Percentiles rank a stretch among this genome's conserved stretches.
Conservation (phyloP, 2,329 filamentous ascomycete species). For the Calonectria crousiana region DNA sequence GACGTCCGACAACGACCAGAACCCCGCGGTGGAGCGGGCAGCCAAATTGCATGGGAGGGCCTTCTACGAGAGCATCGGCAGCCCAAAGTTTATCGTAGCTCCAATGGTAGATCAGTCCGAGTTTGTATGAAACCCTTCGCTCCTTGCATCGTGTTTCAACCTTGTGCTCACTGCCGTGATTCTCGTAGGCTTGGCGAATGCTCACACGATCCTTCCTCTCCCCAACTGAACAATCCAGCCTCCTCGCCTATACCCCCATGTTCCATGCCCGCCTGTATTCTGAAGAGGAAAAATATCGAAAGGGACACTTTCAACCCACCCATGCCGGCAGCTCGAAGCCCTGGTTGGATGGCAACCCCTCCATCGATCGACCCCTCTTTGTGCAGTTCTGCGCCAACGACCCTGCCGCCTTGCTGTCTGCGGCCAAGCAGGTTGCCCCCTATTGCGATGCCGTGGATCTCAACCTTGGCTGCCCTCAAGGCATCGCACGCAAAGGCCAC, state of each 20-base stretch:
- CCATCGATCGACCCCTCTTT: conserved; percentile 87
- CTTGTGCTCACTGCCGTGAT: neutral
- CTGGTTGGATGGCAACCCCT: conserved; percentile 89
- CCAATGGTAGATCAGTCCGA: conserved; percentile 99
- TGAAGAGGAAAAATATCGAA: conserved; percentile 81
- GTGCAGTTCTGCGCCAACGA: conserved; percentile 98
- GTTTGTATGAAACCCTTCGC: conserved; percentile 74
- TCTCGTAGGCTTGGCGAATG: conserved; percentile 88
- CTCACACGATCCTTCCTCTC: conserved; percentile 93
- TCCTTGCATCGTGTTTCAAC: neutral
- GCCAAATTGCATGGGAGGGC: conserved; percentile 83
- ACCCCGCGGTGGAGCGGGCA: conserved; percentile 35
- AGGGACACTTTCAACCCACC: conserved; percentile 82
- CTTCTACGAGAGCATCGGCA: conserved; percentile 96
- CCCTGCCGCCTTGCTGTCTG: conserved; percentile 80
- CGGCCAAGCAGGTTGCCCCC: conserved; percentile 82
- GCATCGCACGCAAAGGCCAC: conserved; percentile 89
- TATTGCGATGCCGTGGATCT: conserved; percentile 96
- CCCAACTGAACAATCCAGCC: conserved; percentile 68
- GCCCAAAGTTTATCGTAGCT: conserved; percentile 89
- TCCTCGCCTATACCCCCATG: conserved; percentile 96
- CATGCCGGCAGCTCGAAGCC: conserved; percentile 50
- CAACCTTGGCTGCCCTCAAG: conserved; percentile 96
- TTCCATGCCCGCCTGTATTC: conserved; percentile 91
- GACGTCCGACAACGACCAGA: conserved; percentile 38